Percentiles rank a stretch among this genome's conserved stretches.
phyloP scores from a whole-genome alignment of 495 filamentous ascomycete genomes.

The Aspergillus haitiensis region DNA sequence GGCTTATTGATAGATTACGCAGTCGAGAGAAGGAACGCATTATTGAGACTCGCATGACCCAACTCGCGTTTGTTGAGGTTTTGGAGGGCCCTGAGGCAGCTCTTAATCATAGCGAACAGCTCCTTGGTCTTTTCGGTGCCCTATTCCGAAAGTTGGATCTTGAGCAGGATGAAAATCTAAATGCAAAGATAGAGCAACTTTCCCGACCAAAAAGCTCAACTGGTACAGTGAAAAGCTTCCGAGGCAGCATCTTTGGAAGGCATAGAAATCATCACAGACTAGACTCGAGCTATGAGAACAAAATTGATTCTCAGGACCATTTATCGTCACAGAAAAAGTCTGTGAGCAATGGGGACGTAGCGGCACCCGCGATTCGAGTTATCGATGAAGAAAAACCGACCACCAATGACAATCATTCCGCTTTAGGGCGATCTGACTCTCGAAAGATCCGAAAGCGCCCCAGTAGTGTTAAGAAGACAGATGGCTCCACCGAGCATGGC shows the following conservation, averaged over 20 bases:
- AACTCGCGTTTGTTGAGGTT: slow-evolving; percentile 79
- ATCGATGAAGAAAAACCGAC: slow-evolving; percentile 42
- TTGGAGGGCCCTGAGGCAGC: slow-evolving; percentile 78
- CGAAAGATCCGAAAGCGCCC: slow-evolving; percentile 50
- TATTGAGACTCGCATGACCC: slow-evolving; percentile 90
- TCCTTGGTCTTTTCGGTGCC: slow-evolving; percentile 76
- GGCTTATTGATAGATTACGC: slow-evolving; percentile 70
- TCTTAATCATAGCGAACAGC: slow-evolving; percentile 77
- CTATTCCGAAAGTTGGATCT: slow-evolving; percentile 64
- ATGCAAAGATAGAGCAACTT: slow-evolving; percentile 30
- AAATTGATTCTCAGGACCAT: slow-evolving; percentile 21
- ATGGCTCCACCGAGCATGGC: slow-evolving; percentile 14
- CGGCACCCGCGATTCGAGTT: slow-evolving; percentile 49
- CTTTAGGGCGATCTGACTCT: slow-evolving; percentile 38
- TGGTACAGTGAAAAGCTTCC: slow-evolving; percentile 69
- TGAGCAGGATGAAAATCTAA: slow-evolving; percentile 29
- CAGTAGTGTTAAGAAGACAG: slow-evolving; percentile 33
- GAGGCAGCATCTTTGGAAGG: slow-evolving; percentile 73
- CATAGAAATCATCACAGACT: slow-evolving; percentile 37
- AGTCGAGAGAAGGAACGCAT: slow-evolving; percentile 77
- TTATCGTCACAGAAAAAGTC: slow-evolving; percentile 12
- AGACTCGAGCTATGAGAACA: slow-evolving; percentile 20
- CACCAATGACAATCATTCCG: slow-evolving; percentile 24
- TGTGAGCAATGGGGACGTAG: slow-evolving; percentile 22
- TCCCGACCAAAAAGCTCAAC: slow-evolving; percentile 67